phyloP scores from a whole-genome alignment of 2,329 filamentous ascomycete genomes.

The Lasiodiplodia sp. region DNA sequence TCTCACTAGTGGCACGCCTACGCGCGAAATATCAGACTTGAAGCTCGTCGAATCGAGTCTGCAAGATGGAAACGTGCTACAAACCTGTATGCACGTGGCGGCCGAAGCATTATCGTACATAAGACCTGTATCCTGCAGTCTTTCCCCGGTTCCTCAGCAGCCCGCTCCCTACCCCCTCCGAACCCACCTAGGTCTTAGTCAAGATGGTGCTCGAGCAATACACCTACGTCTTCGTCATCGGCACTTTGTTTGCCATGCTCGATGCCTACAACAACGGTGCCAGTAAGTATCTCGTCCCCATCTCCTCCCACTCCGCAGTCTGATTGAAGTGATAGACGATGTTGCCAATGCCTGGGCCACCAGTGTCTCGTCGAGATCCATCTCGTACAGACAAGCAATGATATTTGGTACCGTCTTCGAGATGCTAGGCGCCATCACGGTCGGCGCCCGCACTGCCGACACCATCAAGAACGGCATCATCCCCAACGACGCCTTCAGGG shows the following conservation, averaged over 20 bases:
- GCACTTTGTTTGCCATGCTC: constrained; percentile 77
- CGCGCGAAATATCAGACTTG: background rate
- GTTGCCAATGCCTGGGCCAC: constrained; percentile 86
- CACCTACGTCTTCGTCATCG: constrained; percentile 76
- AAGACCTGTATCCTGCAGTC: background rate
- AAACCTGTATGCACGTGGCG: background rate
- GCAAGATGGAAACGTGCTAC: background rate
- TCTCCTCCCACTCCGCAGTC: background rate
- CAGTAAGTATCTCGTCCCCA: constrained; percentile 60
- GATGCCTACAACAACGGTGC: constrained; percentile 82
- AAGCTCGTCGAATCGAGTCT: constrained; percentile 10
- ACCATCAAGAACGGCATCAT: constrained; percentile 79
- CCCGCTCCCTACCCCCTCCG: background rate
- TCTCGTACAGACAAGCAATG: constrained; percentile 71
- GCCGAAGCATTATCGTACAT: background rate
- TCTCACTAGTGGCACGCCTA: constrained; percentile 11
- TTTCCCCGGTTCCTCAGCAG: background rate
- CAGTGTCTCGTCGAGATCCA: constrained; percentile 79
- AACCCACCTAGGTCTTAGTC: constrained; percentile 33
- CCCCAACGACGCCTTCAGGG: constrained; percentile 50
- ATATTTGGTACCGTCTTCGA: constrained; percentile 55
- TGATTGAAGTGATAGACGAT: constrained; percentile 64
- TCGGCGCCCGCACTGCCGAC: constrained; percentile 64
- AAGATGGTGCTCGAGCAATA: constrained; percentile 69
- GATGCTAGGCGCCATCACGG: constrained; percentile 56